These are phyloP conservation scores for Oxyria digyna DNA, from an alignment of 148 eudicot species.

Conservation along the genomic window DNA sequence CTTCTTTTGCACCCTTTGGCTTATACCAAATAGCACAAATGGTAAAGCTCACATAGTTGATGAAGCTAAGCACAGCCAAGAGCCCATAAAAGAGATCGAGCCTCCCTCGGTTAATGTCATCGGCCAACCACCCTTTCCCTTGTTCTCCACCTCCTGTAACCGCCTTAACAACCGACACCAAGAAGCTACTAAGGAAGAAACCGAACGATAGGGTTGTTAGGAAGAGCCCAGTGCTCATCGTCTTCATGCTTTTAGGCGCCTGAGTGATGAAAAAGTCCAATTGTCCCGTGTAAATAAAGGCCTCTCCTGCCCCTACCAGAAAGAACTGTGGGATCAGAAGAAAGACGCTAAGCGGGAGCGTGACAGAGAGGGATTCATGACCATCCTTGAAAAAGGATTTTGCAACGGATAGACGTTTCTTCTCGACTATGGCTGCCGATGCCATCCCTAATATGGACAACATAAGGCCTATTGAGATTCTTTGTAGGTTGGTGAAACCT, in stretches of 20 bases:
- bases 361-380: constrained; percentile 8
- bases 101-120: constrained; percentile 52
- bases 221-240: constrained; percentile 82
- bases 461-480: constrained; percentile 45
- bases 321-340: constrained; percentile 61
- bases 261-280: constrained; percentile 77
- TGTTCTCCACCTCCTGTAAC: constrained; percentile 25
- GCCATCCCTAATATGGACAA: constrained; percentile 57
- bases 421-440: constrained; percentile 52
- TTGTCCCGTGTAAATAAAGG: constrained; percentile 78
- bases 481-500: constrained; percentile 64
- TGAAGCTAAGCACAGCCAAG: constrained; percentile 29
- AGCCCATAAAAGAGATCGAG: constrained; percentile 58
- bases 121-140: constrained; percentile 47
- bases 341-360: constrained; percentile 52
- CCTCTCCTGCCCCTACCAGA: constrained; percentile 68
- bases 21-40: constrained; percentile 59
- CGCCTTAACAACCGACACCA: constrained; percentile 40
- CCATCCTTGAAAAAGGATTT: constrained; percentile 10
- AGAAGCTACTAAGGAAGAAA: constrained; percentile 61
- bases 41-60: constrained; percentile 39
- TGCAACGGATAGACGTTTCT: constrained; percentile 39
- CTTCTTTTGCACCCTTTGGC: constrained; percentile 7
- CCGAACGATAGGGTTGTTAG: constrained; percentile 57
- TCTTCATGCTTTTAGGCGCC: constrained; percentile 75